A percentile compares a stretch with the other conserved stretches of the same genome.
phyloP scores from a whole-genome alignment of 108 stramenopile species.

The Discostella pseudostelligera region DNA sequence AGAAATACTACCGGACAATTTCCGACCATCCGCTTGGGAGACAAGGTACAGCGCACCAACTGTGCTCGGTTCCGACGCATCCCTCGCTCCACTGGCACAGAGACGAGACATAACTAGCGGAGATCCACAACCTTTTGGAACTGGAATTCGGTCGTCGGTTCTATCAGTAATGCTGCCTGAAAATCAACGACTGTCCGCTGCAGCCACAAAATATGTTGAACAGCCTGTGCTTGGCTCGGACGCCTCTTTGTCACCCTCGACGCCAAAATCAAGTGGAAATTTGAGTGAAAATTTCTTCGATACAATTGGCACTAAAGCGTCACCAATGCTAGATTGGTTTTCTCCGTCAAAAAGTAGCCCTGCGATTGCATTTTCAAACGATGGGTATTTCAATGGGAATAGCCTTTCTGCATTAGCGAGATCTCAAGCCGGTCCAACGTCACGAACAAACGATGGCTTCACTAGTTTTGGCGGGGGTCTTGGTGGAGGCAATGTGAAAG shows the following conservation, averaged over 20 bases:
- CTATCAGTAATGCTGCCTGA: slow-evolving; percentile 5
- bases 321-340: slow-evolving; percentile 21
- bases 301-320: slow-evolving; percentile 4
- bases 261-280: neutral
- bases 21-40: neutral
- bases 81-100: slow-evolving; percentile 1
- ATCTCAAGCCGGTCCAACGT: slow-evolving; percentile 7
- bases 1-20: slow-evolving; percentile 1
- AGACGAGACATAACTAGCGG: neutral
- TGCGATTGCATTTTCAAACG: neutral
- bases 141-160: neutral
- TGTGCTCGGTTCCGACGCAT: slow-evolving; percentile 12
- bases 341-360: slow-evolving; percentile 3
- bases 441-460: neutral
- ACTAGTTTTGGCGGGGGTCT: neutral
- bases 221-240: slow-evolving; percentile 9
- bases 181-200: slow-evolving; percentile 2
- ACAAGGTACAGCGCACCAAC: slow-evolving; percentile 3
- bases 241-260: neutral
- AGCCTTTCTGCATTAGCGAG: slow-evolving; percentile 7
- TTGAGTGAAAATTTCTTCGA: neutral
- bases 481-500: neutral
- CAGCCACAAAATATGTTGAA: neutral
- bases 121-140: neutral
- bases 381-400: neutral